Percentiles rank a stretch among this genome's conserved stretches.
Evolutionary conservation across 495 filamentous ascomycete genomes (phyloP).

Genomic region (Penicillium psychrofluorescens): DNA sequence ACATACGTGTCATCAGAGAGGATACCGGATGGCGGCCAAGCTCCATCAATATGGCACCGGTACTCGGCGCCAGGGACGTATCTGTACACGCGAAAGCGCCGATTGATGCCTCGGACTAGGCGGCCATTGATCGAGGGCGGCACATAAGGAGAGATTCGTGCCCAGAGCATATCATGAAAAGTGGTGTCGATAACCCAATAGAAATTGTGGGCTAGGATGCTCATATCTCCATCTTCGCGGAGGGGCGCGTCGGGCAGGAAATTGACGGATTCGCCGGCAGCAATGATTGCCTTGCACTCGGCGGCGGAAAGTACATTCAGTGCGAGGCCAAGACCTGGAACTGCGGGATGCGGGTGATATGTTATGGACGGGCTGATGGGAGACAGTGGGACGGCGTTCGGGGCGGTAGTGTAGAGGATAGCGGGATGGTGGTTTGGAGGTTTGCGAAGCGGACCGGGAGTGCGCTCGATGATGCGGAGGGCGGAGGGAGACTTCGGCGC

Average conservation of each 20-base stretch:
- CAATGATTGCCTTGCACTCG: slow-evolving; percentile 31
- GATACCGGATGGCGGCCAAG: slow-evolving; percentile 33
- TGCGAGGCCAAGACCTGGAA: slow-evolving; percentile 30
- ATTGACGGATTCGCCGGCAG: slow-evolving; percentile 30
- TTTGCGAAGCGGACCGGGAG: slow-evolving; percentile 27
- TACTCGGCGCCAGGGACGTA: slow-evolving; percentile 35
- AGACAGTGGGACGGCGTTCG: slow-evolving; percentile 24
- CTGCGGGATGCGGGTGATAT: slow-evolving; percentile 31
- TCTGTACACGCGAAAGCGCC: slow-evolving; percentile 32
- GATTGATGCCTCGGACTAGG: slow-evolving; percentile 26
- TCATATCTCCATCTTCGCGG: slow-evolving; percentile 31
- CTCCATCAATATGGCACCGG: slow-evolving; percentile 32
- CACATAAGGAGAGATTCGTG: slow-evolving; percentile 23
- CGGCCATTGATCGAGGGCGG: slow-evolving; percentile 25
- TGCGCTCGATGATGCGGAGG: slow-evolving; percentile 27
- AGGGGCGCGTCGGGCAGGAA: slow-evolving; percentile 31
- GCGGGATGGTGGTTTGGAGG: slow-evolving; percentile 34
- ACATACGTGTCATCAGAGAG: slow-evolving; percentile 26
- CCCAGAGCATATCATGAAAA: slow-evolving; percentile 34
- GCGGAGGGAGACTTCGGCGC: slow-evolving; percentile 22
- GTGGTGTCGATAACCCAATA: slow-evolving; percentile 32
- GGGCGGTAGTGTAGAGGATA: slow-evolving; percentile 28
- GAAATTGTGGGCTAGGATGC: slow-evolving; percentile 36
- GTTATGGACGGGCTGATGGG: slow-evolving; percentile 17
- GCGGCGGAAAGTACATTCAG: slow-evolving; percentile 22